Conservation (phyloP, 345 rosid genomes). For the Eucalyptus caleyi region DNA sequence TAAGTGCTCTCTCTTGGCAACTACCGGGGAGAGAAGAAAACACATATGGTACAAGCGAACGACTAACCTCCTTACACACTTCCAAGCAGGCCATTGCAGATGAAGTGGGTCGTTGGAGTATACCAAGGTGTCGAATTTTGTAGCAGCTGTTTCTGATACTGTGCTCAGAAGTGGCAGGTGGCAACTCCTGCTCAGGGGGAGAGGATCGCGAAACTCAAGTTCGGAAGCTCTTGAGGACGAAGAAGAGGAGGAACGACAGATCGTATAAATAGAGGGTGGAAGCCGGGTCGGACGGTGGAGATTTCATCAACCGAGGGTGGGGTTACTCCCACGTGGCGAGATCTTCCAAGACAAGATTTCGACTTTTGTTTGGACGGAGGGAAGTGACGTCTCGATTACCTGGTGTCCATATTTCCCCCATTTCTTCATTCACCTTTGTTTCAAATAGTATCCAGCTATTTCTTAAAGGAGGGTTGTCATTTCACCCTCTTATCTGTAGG, state of each 20-base stretch:
- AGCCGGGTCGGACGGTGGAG: slow-evolving; percentile 31
- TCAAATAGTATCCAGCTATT: not conserved
- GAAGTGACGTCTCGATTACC: not conserved
- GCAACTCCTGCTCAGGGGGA: not conserved
- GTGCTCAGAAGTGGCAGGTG: not conserved
- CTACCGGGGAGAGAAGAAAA: not conserved
- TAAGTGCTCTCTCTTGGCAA: not conserved
- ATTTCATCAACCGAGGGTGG: not conserved
- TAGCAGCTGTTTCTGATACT: not conserved
- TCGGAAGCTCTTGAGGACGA: not conserved
- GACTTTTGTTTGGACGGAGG: not conserved
- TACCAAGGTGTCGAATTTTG: not conserved
- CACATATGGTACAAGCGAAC: not conserved
- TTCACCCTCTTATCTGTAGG: not conserved
- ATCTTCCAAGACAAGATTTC: not conserved
- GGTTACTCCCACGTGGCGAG: slow-evolving; percentile 16
- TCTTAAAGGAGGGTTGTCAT: not conserved
- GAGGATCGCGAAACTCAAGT: not conserved
- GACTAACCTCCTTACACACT: slow-evolving; percentile 41
- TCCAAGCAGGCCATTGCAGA: slow-evolving; percentile 42
- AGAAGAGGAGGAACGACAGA: not conserved
- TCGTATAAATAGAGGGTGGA: slow-evolving; percentile 36
- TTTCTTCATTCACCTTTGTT: not conserved
- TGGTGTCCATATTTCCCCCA: not conserved
- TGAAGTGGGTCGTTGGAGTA: not conserved